Conservation (phyloP, 495 filamentous ascomycete genomes). For the Penicillium arizonense region DNA sequence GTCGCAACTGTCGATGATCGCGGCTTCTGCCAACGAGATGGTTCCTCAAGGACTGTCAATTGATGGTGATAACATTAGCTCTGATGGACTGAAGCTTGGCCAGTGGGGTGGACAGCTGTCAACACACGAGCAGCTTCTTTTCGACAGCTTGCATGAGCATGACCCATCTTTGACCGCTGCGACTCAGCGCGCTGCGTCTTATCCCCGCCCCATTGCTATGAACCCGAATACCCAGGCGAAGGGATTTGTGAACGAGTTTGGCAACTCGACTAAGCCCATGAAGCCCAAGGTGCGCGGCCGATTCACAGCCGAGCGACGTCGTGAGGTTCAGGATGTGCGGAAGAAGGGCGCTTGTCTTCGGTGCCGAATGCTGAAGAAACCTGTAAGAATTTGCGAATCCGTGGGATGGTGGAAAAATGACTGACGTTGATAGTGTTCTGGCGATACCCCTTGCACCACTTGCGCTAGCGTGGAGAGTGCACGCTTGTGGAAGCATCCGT, state of each 20-base stretch:
- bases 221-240: slow-evolving; percentile 53
- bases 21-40: slow-evolving; percentile 50
- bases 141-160: slow-evolving; percentile 46
- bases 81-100: slow-evolving; percentile 37
- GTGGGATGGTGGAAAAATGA: neutral
- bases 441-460: slow-evolving; percentile 76
- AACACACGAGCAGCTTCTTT: slow-evolving; percentile 45
- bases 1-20: slow-evolving; percentile 49
- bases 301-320: slow-evolving; percentile 65
- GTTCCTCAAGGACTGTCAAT: slow-evolving; percentile 43
- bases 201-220: slow-evolving; percentile 55
- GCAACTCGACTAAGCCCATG: slow-evolving; percentile 46
- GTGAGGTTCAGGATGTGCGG: slow-evolving; percentile 77
- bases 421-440: slow-evolving; percentile 57
- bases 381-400: slow-evolving; percentile 35
- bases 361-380: slow-evolving; percentile 84
- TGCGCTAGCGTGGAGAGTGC: slow-evolving; percentile 76
- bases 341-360: slow-evolving; percentile 82
- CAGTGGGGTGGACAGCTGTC: slow-evolving; percentile 43
- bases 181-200: slow-evolving; percentile 45
- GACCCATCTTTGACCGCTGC: slow-evolving; percentile 45
- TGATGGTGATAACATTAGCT: slow-evolving; percentile 31
- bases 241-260: slow-evolving; percentile 58
- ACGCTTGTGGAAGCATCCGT: slow-evolving; percentile 76
- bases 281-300: slow-evolving; percentile 63